Conservation (phyloP, 306 rosid species). For the Castanopsis chinensis region DNA sequence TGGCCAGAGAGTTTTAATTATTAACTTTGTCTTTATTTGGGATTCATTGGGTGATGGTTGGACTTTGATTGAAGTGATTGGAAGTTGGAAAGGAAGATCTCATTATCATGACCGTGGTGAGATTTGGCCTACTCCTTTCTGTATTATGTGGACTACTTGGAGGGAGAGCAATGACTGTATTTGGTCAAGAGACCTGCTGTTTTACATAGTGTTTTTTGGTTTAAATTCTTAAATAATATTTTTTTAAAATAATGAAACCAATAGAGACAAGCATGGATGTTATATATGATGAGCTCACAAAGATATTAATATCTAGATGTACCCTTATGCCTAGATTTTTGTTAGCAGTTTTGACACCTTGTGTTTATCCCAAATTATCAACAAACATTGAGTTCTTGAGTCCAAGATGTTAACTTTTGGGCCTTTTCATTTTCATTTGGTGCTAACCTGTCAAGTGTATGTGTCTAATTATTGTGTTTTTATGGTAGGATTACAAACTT, state of each 20-base stretch:
- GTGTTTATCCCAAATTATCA: too few species aligned
- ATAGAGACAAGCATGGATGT: too few species aligned
- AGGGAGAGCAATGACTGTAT: not conserved
- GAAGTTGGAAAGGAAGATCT: not conserved
- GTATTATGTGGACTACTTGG: not conserved
- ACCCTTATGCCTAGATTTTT: too few species aligned
- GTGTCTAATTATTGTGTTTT: not conserved
- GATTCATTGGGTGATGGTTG: not conserved
- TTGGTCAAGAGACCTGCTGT: too few species aligned
- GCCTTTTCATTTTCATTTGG: not conserved
- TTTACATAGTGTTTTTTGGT: too few species aligned
- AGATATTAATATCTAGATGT: too few species aligned
- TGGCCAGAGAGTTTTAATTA: not conserved
- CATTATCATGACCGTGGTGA: not conserved
- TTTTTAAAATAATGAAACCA: too few species aligned
- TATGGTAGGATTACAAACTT: not conserved
- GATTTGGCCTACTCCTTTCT: not conserved
- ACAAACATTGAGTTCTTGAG: too few species aligned
- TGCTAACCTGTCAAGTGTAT: not conserved
- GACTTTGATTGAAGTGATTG: not conserved
- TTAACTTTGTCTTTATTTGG: not conserved
- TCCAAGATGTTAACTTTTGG: not conserved
- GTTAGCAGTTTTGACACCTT: too few species aligned
- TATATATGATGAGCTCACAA: too few species aligned
- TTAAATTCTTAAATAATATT: too few species aligned